A percentile compares a stretch with the other conserved stretches of the same genome.
phyloP scores from a whole-genome alignment of 805 yeast genomes.

The Saccharomycopsis fibuligera region DNA sequence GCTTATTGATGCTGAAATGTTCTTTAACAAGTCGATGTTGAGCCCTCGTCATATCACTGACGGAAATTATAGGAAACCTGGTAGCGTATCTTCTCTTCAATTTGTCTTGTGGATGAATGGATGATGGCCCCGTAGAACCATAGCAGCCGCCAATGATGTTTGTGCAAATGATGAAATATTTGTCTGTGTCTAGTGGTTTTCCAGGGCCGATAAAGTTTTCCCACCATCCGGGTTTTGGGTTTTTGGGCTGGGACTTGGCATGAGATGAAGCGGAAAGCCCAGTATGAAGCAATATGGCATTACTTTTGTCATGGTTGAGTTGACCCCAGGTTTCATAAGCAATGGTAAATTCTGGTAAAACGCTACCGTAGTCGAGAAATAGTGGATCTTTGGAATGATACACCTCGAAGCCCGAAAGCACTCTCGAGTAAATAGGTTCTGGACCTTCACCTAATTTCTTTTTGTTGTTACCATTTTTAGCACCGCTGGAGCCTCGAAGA shows the following conservation, averaged over 20 bases:
- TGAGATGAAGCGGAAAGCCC: conserved; percentile 93
- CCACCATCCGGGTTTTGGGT: conserved; percentile 89
- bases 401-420: conserved; percentile 59
- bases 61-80: conserved; percentile 76
- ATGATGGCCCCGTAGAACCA: conserved; percentile 91
- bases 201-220: conserved; percentile 88
- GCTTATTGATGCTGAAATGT: conserved; percentile 53
- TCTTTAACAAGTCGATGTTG: conserved; percentile 64
- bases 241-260: conserved; percentile 72
- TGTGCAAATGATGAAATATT: conserved; percentile 79
- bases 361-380: conserved; percentile 76
- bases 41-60: conserved; percentile 88
- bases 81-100: conserved; percentile 62
- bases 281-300: conserved; percentile 78
- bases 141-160: conserved; percentile 93
- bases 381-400: conserved; percentile 53
- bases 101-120: conserved; percentile 62
- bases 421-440: conserved; percentile 75
- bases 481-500: background rate
- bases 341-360: conserved; percentile 64
- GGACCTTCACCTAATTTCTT: conserved; percentile 55
- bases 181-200: conserved; percentile 63
- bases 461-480: background rate
- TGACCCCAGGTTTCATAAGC: conserved; percentile 93
- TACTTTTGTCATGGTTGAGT: conserved; percentile 54